These are phyloP conservation scores for Pseudonectria foliicola DNA, from an alignment of 2,329 filamentous ascomycete species.

Conservation along the genomic window DNA sequence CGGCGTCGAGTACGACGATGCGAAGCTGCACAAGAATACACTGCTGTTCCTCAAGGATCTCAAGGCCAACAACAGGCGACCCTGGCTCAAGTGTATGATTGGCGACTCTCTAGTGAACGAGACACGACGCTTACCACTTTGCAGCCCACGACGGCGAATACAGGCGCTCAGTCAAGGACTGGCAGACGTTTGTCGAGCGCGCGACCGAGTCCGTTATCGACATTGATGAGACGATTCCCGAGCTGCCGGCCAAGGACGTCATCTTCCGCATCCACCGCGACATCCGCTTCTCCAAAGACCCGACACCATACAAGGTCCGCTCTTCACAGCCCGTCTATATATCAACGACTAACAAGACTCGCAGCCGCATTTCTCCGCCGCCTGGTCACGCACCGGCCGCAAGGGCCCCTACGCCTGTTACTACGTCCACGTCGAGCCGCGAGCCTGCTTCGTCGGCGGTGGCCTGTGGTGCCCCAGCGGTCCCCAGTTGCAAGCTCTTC, in stretches of 20 bases:
- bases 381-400: constrained; percentile 79
- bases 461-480: constrained; percentile 77
- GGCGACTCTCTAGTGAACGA: background rate
- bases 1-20: constrained; percentile 41
- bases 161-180: constrained; percentile 70
- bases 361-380: constrained; percentile 73
- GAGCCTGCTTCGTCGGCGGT: constrained; percentile 65
- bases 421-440: constrained; percentile 76
- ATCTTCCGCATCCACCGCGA: constrained; percentile 86
- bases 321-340: constrained; percentile 11
- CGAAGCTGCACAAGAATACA: constrained; percentile 50
- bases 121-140: background rate
- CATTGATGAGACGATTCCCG: constrained; percentile 74
- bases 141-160: constrained; percentile 75
- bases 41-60: constrained; percentile 51
- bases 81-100: constrained; percentile 50
- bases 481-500: constrained; percentile 56
- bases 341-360: background rate
- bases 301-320: constrained; percentile 76
- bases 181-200: constrained; percentile 67
- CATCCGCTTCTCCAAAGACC: constrained; percentile 75
- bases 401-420: constrained; percentile 86
- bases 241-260: constrained; percentile 78
- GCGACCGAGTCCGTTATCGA: constrained; percentile 64
- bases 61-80: constrained; percentile 50